Percentiles rank a stretch among this genome's conserved stretches.
Evolutionary conservation across 345 rosid species (phyloP).

Genomic region (Pistacia integerrima): DNA sequence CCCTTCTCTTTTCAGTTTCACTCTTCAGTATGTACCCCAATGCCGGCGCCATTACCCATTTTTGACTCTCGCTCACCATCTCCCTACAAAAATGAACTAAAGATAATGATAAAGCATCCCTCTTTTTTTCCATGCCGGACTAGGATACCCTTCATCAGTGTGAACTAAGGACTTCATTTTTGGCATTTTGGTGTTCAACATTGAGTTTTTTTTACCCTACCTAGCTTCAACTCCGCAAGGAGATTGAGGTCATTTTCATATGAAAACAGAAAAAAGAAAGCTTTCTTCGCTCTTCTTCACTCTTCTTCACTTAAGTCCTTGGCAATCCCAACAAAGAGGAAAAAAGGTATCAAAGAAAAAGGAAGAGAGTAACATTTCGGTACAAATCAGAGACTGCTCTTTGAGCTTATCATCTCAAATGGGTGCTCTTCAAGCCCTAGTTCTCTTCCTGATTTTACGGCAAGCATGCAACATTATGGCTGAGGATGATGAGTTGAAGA

Average conservation of each 20-base stretch:
- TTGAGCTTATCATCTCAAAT: conserved; percentile 26
- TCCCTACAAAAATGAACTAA: conserved; percentile 1
- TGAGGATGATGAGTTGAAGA: conserved; percentile 59
- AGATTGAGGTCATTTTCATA: conserved; percentile 29
- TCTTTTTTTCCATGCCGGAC: conserved; percentile 17
- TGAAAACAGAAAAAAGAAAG: background rate
- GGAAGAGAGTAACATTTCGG: conserved; percentile 12
- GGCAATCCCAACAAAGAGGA: conserved; percentile 26
- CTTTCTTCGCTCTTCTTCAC: conserved; percentile 11
- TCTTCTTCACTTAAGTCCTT: conserved; percentile 10
- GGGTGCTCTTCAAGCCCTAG: conserved; percentile 37
- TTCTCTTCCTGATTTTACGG: conserved; percentile 40
- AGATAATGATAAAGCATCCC: background rate
- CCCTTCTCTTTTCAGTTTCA: background rate
- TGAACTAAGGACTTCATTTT: conserved; percentile 10
- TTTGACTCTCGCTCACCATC: background rate
- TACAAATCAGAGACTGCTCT: conserved; percentile 17
- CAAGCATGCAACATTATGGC: conserved; percentile 36
- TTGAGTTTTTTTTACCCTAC: background rate
- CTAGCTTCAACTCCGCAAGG: conserved; percentile 20
- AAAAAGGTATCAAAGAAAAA: conserved; percentile 15
- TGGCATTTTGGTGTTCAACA: conserved; percentile 6
- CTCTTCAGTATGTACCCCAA: background rate
- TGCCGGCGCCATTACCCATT: background rate
- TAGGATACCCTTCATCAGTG: conserved; percentile 14